Percentiles rank a stretch among this genome's conserved stretches.
Evolutionary conservation across 2,329 filamentous ascomycete genomes (phyloP).

Genomic region (Colletotrichum karsti): DNA sequence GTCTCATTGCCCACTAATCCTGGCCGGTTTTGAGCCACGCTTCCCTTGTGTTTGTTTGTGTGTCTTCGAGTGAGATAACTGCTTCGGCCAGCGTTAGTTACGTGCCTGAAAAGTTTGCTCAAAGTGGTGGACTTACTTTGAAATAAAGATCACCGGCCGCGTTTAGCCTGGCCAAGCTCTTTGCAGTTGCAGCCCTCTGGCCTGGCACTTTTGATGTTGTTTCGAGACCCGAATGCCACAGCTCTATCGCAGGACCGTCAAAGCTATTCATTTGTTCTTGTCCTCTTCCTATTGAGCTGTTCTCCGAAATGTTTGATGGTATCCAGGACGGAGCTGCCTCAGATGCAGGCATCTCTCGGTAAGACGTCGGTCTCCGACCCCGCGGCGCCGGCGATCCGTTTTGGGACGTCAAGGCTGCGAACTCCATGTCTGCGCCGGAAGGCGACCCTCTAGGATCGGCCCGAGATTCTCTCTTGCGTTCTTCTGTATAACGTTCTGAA

Average conservation of each 20-base stretch:
- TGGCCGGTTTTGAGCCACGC: neutral
- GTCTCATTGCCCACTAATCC: neutral
- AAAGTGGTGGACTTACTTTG: neutral
- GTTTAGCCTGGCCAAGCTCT: neutral
- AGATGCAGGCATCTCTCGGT: neutral
- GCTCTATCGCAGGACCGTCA: neutral
- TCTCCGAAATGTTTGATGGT: too few relatives aligned
- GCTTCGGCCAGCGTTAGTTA: neutral
- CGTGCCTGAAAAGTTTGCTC: neutral
- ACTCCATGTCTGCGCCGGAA: neutral
- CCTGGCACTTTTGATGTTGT: neutral
- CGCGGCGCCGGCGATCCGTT: neutral
- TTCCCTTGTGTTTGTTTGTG: neutral
- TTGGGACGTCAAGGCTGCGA: neutral
- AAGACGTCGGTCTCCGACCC: neutral
- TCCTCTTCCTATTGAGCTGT: neutral
- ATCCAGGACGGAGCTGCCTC: neutral
- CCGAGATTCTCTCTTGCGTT: neutral
- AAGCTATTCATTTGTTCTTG: neutral
- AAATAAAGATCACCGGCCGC: conserved; percentile 5
- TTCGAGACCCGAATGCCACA: neutral
- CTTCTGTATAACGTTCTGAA: neutral
- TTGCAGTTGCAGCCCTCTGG: neutral
- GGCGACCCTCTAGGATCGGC: neutral
- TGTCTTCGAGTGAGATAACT: neutral